Evolutionary conservation across 2,329 filamentous ascomycete genomes (phyloP), one percentile per base, ranked within the genome.

Genomic region (Sporothrix variecibatus): DNA sequence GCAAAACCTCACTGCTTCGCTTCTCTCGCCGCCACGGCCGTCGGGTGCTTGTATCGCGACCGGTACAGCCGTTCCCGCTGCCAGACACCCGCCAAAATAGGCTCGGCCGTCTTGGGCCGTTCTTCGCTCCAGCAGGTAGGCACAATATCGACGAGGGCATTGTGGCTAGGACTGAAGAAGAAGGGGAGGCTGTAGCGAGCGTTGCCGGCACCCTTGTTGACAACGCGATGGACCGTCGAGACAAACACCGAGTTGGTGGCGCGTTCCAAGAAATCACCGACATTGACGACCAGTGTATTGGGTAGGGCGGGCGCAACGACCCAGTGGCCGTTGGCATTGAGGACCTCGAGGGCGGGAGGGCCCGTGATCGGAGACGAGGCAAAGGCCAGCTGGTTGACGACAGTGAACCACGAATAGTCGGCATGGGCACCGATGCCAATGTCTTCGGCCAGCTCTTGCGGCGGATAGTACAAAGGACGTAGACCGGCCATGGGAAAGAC

Each of bases 171-270:
- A 1, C 83, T 85, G 71, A 88, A 86, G 79, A 89, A 89, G 78
- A 89, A 89, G 0, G 87, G 87, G 85, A 89, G 87, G 0, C 84
- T 87, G 58, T 87, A 85, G 15, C 87, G 81, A 65, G 85, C 85
- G 1, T 8, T 17, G 28, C 11, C 26, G 4, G 28, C 20, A 26
- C 51, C 51, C 20, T 81, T 79, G 73, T 86, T 86, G 40, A 82
- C 83, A 3, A 89, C 86, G 17, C 86, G 81, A 78, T 89, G 87
- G 15, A 88, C 84, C 0, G 85, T 87, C 2, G 76, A 71, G 75
- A 83, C 85, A 76, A 87, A 86, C 20, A 79, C 81, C 75, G 87
- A 84, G 77, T 87, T 87, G 46, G 83, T 85, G 31, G 87, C 80
- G 17, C 85, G 81, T 82, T 86, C 85, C 80, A 88, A 81, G 74